These are phyloP conservation scores for Colletotrichum tropicicola DNA, from an alignment of 2,329 filamentous ascomycete species.

Conservation along the genomic window DNA sequence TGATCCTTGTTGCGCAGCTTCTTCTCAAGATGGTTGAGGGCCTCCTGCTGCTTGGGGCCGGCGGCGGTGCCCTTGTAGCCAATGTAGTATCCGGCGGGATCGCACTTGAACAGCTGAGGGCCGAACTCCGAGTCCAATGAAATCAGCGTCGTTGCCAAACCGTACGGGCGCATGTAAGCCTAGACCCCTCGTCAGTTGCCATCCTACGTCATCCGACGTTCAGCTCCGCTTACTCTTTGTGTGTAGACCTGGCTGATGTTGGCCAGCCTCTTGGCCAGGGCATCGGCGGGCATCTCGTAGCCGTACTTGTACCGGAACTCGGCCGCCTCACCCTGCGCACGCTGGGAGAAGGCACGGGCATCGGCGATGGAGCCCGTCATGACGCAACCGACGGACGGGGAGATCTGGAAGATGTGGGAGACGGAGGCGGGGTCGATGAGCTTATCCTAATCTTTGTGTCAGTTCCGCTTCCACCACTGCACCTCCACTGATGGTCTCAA, in stretches of 20 bases:
- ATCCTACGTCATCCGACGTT: not conserved
- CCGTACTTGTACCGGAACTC: conserved; percentile 99
- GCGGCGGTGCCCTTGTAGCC: conserved; percentile 99
- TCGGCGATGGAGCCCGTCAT: conserved; percentile 99
- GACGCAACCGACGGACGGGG: conserved; percentile 94
- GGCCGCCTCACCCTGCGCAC: conserved; percentile 93
- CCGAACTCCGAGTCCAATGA: conserved; percentile 92
- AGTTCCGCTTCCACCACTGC: conserved; percentile 38
- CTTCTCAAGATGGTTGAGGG: conserved; percentile 98
- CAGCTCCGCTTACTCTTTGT: conserved; percentile 73
- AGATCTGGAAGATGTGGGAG: conserved; percentile 97
- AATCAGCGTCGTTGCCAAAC: conserved; percentile 94
- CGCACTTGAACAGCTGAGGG: conserved; percentile 97
- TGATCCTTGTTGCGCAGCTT: conserved; percentile 99
- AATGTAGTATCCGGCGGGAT: conserved; percentile 96
- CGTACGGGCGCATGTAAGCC: conserved; percentile 98
- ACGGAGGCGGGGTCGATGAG: conserved; percentile 97
- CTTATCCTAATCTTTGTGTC: conserved; percentile 78
- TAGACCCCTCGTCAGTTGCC: conserved; percentile 40
- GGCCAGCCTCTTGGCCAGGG: conserved; percentile 92
- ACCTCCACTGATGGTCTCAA: conserved; percentile 34
- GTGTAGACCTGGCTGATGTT: conserved; percentile 99
- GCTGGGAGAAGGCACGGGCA: conserved; percentile 90
- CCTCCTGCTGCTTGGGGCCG: conserved; percentile 98
- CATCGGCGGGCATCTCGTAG: conserved; percentile 99